Evolutionary conservation across 192 early-diverging fungal species (phyloP).

Genomic region (Paraglomus occultum): DNA sequence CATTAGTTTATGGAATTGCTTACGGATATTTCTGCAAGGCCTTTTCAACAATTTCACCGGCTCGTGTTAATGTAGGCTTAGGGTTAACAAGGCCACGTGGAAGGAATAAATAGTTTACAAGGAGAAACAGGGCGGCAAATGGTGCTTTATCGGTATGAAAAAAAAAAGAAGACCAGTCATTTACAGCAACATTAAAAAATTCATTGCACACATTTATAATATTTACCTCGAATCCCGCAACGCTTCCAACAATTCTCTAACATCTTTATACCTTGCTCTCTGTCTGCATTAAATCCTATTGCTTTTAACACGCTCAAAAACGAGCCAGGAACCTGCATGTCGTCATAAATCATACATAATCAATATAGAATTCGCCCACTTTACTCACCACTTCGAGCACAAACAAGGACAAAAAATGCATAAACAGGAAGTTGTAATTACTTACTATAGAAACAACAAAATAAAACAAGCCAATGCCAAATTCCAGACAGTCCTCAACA

Average conservation of each 20-base stretch:
- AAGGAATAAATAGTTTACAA: slow-evolving; percentile 42
- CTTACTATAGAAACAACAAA: slow-evolving; percentile 41
- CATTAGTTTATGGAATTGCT: too few relatives aligned
- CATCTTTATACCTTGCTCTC: slow-evolving; percentile 14
- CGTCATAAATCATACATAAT: background rate
- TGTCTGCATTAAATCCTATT: slow-evolving; percentile 18
- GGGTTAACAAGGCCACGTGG: slow-evolving; percentile 39
- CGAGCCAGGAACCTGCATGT: slow-evolving; percentile 14
- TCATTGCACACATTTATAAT: background rate
- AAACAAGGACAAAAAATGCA: background rate
- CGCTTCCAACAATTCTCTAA: slow-evolving; percentile 15
- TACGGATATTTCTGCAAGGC: slow-evolving; percentile 38
- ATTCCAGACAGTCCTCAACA: slow-evolving; percentile 41
- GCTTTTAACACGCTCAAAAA: slow-evolving; percentile 14
- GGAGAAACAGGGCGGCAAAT: slow-evolving; percentile 37
- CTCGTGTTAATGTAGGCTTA: slow-evolving; percentile 33
- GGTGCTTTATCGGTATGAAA: slow-evolving; percentile 28
- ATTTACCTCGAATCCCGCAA: slow-evolving; percentile 1
- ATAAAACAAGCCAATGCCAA: slow-evolving; percentile 42
- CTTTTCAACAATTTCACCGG: slow-evolving; percentile 34
- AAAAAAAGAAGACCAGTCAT: background rate
- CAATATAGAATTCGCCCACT: background rate
- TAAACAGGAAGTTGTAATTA: slow-evolving; percentile 16
- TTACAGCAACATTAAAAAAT: too few relatives aligned
- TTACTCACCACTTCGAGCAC: background rate